Conservation (phyloP, 495 filamentous ascomycete species). For the Xylaria intraflava region DNA sequence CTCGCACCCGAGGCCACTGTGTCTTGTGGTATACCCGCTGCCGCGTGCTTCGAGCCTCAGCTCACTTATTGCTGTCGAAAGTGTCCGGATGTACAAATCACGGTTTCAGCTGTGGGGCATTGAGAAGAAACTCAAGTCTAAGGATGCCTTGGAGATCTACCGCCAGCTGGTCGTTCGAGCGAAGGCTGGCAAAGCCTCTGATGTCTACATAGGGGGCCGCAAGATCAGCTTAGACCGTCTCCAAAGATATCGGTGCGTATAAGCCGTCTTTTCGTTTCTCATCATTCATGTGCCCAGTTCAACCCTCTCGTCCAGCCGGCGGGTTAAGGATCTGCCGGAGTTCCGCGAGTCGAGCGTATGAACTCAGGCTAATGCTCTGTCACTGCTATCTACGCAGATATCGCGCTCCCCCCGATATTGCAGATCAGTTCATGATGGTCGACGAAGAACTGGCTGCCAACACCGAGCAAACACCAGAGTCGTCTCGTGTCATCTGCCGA, state of each 20-base stretch:
- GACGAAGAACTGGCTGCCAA: slow-evolving; percentile 11
- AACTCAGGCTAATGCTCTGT: slow-evolving; percentile 1
- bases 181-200: slow-evolving; percentile 25
- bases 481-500: slow-evolving; percentile 25
- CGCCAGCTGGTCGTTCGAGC: slow-evolving; percentile 29
- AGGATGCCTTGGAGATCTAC: slow-evolving; percentile 32
- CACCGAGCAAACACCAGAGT: background rate
- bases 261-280: background rate
- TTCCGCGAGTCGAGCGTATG: background rate
- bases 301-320: background rate
- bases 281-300: too few relatives aligned
- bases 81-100: slow-evolving; percentile 39
- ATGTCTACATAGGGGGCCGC: slow-evolving; percentile 28
- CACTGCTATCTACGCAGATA: slow-evolving; percentile 8
- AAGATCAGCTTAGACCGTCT: slow-evolving; percentile 29
- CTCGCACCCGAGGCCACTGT: background rate
- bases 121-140: slow-evolving; percentile 38
- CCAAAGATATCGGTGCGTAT: slow-evolving; percentile 27
- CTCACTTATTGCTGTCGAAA: slow-evolving; percentile 9
- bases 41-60: background rate
- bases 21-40: background rate
- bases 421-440: slow-evolving; percentile 20
- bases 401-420: slow-evolving; percentile 22
- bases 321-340: background rate
- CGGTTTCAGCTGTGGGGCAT: slow-evolving; percentile 39